Percentiles rank a stretch among this genome's conserved stretches.
These are phyloP conservation scores for Pleurozium schreberi DNA, from an alignment of 225 moss, liverwort and hornwort species.

Conservation along the genomic window DNA sequence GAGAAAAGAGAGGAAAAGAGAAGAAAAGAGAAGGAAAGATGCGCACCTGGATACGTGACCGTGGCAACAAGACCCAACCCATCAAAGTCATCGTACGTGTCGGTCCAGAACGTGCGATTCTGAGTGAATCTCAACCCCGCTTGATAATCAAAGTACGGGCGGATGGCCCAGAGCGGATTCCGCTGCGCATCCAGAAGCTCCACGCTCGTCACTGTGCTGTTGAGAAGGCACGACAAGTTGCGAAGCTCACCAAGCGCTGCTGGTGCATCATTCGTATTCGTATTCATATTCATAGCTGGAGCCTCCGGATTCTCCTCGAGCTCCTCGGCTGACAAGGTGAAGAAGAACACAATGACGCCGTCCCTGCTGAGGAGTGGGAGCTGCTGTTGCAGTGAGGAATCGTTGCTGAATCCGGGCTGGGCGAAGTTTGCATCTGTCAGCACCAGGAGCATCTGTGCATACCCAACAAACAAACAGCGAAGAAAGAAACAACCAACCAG, in stretches of 20 bases:
- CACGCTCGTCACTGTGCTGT: slow-evolving; percentile 22
- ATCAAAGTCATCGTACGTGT: slow-evolving; percentile 24
- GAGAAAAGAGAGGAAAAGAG: too few relatives aligned
- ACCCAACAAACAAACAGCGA: not conserved
- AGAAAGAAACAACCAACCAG: too few relatives aligned
- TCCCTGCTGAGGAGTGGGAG: not conserved
- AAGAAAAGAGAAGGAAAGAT: not conserved
- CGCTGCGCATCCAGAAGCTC: slow-evolving; percentile 12
- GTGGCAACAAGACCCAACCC: slow-evolving; percentile 31
- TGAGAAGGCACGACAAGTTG: slow-evolving; percentile 18
- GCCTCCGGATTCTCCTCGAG: too few relatives aligned
- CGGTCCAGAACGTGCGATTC: slow-evolving; percentile 35
- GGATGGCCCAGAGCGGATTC: slow-evolving; percentile 38
- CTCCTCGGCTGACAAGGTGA: slow-evolving; percentile 10
- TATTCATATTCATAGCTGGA: too few relatives aligned
- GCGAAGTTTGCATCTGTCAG: slow-evolving; percentile 34
- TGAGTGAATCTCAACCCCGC: slow-evolving; percentile 2
- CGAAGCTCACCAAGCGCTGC: slow-evolving; percentile 24
- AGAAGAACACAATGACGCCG: slow-evolving; percentile 30
- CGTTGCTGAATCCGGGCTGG: not conserved
- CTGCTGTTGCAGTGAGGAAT: not conserved
- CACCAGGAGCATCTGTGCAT: slow-evolving; percentile 26
- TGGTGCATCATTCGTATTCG: not conserved
- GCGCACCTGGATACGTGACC: slow-evolving; percentile 33
- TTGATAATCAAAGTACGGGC: slow-evolving; percentile 38